These are phyloP conservation scores for Zygoascus bituminiphila DNA, from an alignment of 805 yeast species.

Conservation along the genomic window DNA sequence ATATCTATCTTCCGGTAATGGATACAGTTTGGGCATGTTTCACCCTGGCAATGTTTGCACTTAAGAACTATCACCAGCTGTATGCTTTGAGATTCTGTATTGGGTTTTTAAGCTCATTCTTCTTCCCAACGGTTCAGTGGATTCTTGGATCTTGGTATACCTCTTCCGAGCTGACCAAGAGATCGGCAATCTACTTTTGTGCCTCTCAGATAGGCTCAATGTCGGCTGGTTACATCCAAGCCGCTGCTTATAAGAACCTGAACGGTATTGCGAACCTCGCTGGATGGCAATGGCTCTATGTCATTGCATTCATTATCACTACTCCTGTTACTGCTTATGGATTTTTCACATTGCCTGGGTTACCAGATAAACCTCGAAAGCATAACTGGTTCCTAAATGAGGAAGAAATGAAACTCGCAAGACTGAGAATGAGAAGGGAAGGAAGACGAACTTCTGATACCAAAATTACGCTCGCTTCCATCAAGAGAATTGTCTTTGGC, in stretches of 20 bases:
- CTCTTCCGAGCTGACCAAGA: slow-evolving; percentile 29
- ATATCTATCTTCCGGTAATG: slow-evolving; percentile 7
- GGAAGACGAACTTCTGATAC: background rate
- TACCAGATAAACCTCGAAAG: slow-evolving; percentile 10
- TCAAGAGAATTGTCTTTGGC: too few species aligned
- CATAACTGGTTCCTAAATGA: slow-evolving; percentile 12
- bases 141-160: slow-evolving; percentile 35
- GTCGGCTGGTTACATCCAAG: slow-evolving; percentile 44
- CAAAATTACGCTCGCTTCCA: too few species aligned
- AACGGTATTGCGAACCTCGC: slow-evolving; percentile 36
- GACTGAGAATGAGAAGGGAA: background rate
- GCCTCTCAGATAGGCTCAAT: slow-evolving; percentile 41
- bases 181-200: slow-evolving; percentile 29
- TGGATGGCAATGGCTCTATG: slow-evolving; percentile 62
- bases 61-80: slow-evolving; percentile 30
- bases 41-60: slow-evolving; percentile 19
- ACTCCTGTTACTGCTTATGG: slow-evolving; percentile 11
- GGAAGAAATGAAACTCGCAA: slow-evolving; percentile 11
- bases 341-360: slow-evolving; percentile 10
- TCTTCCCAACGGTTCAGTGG: slow-evolving; percentile 35
- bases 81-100: slow-evolving; percentile 42
- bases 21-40: slow-evolving; percentile 16
- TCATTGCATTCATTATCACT: slow-evolving; percentile 27
- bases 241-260: slow-evolving; percentile 35
- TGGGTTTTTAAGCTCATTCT: slow-evolving; percentile 41